Evolutionary conservation across 106 monocot species (phyloP), one percentile per base, ranked within the genome.

Genomic region (Acorus calamus): DNA sequence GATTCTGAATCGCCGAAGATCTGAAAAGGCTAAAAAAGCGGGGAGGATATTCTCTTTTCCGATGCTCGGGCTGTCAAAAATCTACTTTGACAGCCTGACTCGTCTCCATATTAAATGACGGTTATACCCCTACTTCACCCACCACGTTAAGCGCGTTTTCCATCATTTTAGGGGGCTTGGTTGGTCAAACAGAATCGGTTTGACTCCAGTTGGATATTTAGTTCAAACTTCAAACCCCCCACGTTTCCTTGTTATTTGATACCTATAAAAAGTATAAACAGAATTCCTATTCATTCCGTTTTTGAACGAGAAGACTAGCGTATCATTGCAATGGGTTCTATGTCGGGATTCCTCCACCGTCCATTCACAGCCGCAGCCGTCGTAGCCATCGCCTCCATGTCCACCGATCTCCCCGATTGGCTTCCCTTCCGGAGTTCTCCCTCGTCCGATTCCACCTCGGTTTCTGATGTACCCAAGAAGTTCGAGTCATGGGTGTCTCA

Each of bases 311-410:
- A 3, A 49, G 11, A 10, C 44, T 9, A 11, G 47, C n/a, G n/a
- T 63, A 47, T 8, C 3, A 12, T 14, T 42, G 5, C 6, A 44
- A 96, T 96, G 96, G 84, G 81, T 71, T 90, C 67, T 7, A 53
- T 96, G 11, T 68, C 70, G 11, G 90, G 87, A 42, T 63, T 66
- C 11, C 67, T 96, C 44, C 84, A 96, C 8, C 84, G 90, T 5
- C 96, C 96, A 58, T 66, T 96, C 46, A 85, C 96, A 6, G 80
- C 96, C 43, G 68, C 71, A 14, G 90, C 87, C 5, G 87, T 78
- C 4, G 67, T 87, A 3, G 85, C 76, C 2, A 62, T 91, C 10
- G 90, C 96, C 4, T 72, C 90, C 0, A 81, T 77, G 6, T 96
- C 85, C 0, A 65, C 75, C 0, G 88, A 83, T 62, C 50, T 96